These are phyloP conservation scores for Dactylellina leptospora DNA, from an alignment of 2,329 filamentous ascomycete species.

Conservation along the genomic window DNA sequence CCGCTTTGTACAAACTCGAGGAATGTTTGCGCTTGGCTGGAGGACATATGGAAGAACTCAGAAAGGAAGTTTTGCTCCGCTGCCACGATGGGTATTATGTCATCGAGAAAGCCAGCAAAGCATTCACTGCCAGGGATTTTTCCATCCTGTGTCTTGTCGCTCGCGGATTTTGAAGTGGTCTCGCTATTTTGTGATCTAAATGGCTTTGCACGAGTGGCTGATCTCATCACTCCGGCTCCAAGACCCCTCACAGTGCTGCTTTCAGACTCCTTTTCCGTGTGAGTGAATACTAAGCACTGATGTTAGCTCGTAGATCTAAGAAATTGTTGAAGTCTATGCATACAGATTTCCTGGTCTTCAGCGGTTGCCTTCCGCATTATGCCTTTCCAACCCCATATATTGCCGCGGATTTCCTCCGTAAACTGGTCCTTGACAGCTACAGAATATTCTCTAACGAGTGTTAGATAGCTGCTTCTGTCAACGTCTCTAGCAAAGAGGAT, in stretches of 20 bases:
- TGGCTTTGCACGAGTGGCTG: conserved; percentile 81
- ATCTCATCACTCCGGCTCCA: conserved; percentile 89
- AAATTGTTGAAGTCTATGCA: background rate
- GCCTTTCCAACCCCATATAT: conserved; percentile 79
- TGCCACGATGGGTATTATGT: conserved; percentile 81
- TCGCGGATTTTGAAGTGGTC: conserved; percentile 63
- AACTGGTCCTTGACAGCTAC: conserved; percentile 75
- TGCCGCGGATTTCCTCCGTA: conserved; percentile 80
- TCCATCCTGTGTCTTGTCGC: conserved; percentile 71
- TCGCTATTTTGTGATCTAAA: conserved; percentile 75
- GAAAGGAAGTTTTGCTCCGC: conserved; percentile 97
- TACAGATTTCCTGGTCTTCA: conserved; percentile 76
- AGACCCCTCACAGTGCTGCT: conserved; percentile 81
- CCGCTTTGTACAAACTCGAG: conserved; percentile 76
- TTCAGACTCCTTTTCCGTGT: conserved; percentile 87
- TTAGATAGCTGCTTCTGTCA: conserved; percentile 72
- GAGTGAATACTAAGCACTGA: conserved; percentile 73
- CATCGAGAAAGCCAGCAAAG: conserved; percentile 80
- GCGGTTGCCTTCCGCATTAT: conserved; percentile 77
- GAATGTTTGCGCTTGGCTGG: conserved; percentile 73
- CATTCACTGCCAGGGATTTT: conserved; percentile 66
- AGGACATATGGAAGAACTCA: conserved; percentile 96
- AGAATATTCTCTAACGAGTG: conserved; percentile 37
- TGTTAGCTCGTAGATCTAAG: background rate
- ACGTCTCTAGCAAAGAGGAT: conserved; percentile 89